A percentile compares a stretch with the other conserved stretches of the same genome.
phyloP scores from a whole-genome alignment of 108 stramenopile species.

The Aurantiochytrium sp. region DNA sequence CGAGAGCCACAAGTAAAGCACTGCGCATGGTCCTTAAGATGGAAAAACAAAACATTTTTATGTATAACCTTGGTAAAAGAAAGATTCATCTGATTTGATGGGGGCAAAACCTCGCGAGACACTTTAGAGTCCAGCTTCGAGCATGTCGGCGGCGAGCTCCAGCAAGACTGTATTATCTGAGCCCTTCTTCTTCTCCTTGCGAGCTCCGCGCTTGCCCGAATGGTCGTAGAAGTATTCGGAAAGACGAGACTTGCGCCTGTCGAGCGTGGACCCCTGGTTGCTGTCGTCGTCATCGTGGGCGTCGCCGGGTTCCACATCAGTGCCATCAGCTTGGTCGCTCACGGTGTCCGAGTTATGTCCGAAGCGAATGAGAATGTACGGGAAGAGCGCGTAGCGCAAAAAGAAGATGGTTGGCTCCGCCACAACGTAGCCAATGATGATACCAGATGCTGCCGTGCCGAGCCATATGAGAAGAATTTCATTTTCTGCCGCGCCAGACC shows the following conservation, averaged over 20 bases:
- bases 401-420: neutral
- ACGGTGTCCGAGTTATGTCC: neutral
- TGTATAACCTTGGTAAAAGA: no score
- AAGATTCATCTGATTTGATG: no score
- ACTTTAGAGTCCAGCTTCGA: neutral
- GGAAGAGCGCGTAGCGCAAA: neutral
- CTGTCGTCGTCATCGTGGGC: neutral
- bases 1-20: neutral
- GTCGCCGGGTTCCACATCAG: neutral
- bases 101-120: neutral
- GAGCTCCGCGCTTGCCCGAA: neutral
- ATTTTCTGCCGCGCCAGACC: neutral
- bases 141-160: neutral
- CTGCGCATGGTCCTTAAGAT: no score
- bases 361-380: neutral
- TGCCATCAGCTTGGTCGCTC: neutral
- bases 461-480: neutral
- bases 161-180: neutral
- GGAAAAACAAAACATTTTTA: no score
- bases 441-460: neutral
- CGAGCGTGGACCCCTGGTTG: neutral
- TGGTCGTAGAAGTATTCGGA: neutral
- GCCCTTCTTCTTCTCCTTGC: neutral
- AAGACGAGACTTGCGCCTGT: neutral
- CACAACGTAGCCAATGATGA: neutral